phyloP scores from a whole-genome alignment of 306 rosid species.

The Cucumis hystrix region DNA sequence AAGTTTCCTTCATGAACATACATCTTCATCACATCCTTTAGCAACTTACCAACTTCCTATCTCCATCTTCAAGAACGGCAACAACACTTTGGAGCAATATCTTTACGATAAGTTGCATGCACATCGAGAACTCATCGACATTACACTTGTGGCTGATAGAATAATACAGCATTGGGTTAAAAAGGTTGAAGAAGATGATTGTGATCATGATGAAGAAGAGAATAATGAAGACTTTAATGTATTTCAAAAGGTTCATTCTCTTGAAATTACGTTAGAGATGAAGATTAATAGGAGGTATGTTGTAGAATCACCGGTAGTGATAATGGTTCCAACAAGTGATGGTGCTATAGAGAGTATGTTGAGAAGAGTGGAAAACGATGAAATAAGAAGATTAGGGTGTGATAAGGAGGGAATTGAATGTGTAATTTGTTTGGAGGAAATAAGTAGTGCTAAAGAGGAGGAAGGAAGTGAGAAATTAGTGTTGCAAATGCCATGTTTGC shows the following conservation, averaged over 20 bases:
- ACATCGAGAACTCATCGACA: background rate
- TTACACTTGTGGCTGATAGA: background rate
- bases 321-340: background rate
- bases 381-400: background rate
- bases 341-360: background rate
- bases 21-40: background rate
- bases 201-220: no score
- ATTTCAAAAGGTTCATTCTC: background rate
- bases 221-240: background rate
- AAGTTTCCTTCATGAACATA: no score
- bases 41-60: background rate
- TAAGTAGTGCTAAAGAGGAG: background rate
- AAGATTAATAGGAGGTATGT: no score
- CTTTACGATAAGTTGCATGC: background rate
- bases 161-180: background rate
- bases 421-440: slow-evolving; percentile 5
- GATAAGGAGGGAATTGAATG: background rate
- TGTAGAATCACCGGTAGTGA: no score
- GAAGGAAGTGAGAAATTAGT: background rate
- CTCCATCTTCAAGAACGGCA: background rate
- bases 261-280: background rate
- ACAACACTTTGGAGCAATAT: background rate
- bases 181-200: background rate
- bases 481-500: slow-evolving; percentile 1
- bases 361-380: background rate